Conservation (phyloP, 768 basidiomycete genomes). For the Hortiboletus campestris region DNA sequence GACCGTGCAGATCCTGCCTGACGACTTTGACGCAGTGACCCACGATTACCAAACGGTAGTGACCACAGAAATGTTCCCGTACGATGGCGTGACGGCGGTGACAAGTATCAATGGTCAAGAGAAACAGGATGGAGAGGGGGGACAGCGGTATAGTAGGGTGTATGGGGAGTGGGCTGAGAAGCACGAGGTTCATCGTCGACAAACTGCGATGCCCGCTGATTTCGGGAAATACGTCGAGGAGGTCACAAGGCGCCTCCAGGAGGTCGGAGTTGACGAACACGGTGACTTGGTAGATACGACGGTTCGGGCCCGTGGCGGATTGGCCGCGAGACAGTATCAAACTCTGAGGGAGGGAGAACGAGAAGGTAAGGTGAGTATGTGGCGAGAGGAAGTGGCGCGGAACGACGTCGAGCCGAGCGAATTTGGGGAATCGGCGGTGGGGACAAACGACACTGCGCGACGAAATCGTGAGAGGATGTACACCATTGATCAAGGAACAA, state of each 20-base stretch:
- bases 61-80: slow-evolving; percentile 22
- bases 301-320: slow-evolving; percentile 8
- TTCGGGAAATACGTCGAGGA: slow-evolving; percentile 30
- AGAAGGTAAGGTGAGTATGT: slow-evolving; percentile 45
- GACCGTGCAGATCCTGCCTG: slow-evolving; percentile 30
- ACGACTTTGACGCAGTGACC: slow-evolving; percentile 25
- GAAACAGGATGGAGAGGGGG: slow-evolving; percentile 3
- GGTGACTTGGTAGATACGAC: slow-evolving; percentile 21
- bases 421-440: slow-evolving; percentile 18
- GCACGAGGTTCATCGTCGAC: slow-evolving; percentile 26
- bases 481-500: slow-evolving; percentile 8
- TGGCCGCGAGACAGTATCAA: slow-evolving; percentile 1
- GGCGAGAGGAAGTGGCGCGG: slow-evolving; percentile 53
- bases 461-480: slow-evolving; percentile 11
- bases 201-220: slow-evolving; percentile 1
- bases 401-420: slow-evolving; percentile 29
- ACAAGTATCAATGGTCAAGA: slow-evolving; percentile 13
- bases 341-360: slow-evolving; percentile 15
- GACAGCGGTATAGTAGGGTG: slow-evolving; percentile 25
- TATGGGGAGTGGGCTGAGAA: slow-evolving; percentile 35
- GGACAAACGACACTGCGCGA: slow-evolving; percentile 14
- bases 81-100: slow-evolving; percentile 15
- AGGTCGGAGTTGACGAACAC: slow-evolving; percentile 31
- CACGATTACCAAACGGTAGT: slow-evolving; percentile 24
- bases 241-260: slow-evolving; percentile 36